A percentile compares a stretch with the other conserved stretches of the same genome.
phyloP scores from a whole-genome alignment of 345 rosid genomes.

The Rubroshorea leprosula region DNA sequence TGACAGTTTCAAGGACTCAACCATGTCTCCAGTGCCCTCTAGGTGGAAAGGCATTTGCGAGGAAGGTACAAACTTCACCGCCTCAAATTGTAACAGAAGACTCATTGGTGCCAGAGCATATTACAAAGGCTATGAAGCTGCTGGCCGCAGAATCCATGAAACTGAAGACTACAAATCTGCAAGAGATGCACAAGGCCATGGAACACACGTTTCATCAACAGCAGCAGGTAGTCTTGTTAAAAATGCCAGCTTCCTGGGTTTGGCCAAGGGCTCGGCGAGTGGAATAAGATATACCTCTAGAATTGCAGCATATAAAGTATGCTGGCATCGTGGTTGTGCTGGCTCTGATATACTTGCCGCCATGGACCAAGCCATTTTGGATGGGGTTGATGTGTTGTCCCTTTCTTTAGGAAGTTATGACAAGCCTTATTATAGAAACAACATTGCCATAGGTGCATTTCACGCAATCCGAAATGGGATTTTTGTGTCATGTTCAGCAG shows the following conservation, averaged over 20 bases:
- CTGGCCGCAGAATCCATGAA: slow-evolving; percentile 28
- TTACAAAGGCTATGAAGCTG: slow-evolving; percentile 45
- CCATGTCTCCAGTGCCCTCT: slow-evolving; percentile 36
- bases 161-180: slow-evolving; percentile 34
- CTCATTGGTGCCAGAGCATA: slow-evolving; percentile 57
- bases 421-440: slow-evolving; percentile 14
- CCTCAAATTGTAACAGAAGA: slow-evolving; percentile 44
- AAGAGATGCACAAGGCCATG: slow-evolving; percentile 23
- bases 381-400: slow-evolving; percentile 31
- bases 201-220: slow-evolving; percentile 27
- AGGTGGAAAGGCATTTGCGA: slow-evolving; percentile 55
- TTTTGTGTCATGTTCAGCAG: slow-evolving; percentile 25
- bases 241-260: slow-evolving; percentile 19
- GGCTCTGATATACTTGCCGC: slow-evolving; percentile 26
- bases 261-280: slow-evolving; percentile 17
- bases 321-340: slow-evolving; percentile 25
- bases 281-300: slow-evolving; percentile 44
- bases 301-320: slow-evolving; percentile 28
- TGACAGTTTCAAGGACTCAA: slow-evolving; percentile 38
- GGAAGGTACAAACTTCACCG: slow-evolving; percentile 38
- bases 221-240: slow-evolving; percentile 21
- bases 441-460: slow-evolving; percentile 26
- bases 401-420: slow-evolving; percentile 17
- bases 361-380: slow-evolving; percentile 31
- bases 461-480: slow-evolving; percentile 25